Evolutionary conservation across 2,329 filamentous ascomycete species (phyloP), one percentile per base, ranked within the genome.

Genomic region (Phoma sp.): DNA sequence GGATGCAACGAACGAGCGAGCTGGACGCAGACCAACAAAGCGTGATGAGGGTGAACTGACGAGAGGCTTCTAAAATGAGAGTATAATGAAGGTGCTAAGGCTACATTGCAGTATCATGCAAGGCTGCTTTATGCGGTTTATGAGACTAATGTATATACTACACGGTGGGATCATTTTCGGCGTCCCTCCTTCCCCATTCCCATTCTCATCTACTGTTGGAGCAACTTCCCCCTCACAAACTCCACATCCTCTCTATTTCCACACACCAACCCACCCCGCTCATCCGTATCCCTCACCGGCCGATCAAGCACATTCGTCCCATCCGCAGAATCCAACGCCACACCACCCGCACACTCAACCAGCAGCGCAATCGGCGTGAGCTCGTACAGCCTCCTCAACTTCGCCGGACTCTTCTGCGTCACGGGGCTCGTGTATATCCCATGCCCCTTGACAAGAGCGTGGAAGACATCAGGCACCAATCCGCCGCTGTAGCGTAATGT

Each of bases 401-500:
- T 88, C 0, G 85, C 83, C 59, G 75, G 76, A 61, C 80, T 84
- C 9, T 65, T 66, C 0, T 57, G 65, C 1, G 83, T 83, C 5
- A 85, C 83, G 0, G 85, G 85, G 1, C 80, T 84, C 2, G 87
- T 64, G 61, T 87, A 88, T 1, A 88, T 67, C 1, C 85, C 85
- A 47, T 87, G 84, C 0, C 84, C 83, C 68, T 87, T 87, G 54
- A 83, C 80, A 7, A 88, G 72, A 4, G 81, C 78, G 53, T 87
- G 85, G 11, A 83, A 80, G 0, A 87, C 73, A 49, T 88, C 85
- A 0, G 85, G 85, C 3, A 88, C 85, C 3, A 88, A 69, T 0
- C 85, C 85, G 0, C 85, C 85, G 15, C 79, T 80, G 61, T 87
- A 88, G 2, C 85, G 76, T 30, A 88, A 74, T 1, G 85, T 87